Evolutionary conservation across 2,329 filamentous ascomycete species (phyloP), one percentile per base, ranked within the genome.

Genomic region (Diaporthe citri): DNA sequence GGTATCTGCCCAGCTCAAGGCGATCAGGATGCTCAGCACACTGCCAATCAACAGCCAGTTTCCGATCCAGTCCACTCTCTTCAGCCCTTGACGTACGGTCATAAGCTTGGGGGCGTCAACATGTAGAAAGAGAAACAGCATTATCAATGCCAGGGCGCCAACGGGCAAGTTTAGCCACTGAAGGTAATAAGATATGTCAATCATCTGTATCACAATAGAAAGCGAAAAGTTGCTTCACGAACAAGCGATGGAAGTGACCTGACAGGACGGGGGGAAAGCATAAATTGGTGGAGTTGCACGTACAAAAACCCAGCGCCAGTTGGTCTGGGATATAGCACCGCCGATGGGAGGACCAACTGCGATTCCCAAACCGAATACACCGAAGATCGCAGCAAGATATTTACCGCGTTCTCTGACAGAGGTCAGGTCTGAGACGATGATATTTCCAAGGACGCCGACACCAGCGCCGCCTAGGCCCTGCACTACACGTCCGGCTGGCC

Each of bases 1-100:
- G 0, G 84, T 79, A 0, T 86, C 86, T n/a, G 82, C 85, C 71
- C 81, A 85, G 25, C 82, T 84, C 5, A 88, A 80, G 1, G 85
- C 81, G 20, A 85, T 80, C 4, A 88, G 82, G 3, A 87, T 77
- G 64, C 76, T 80, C 74, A 71, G 79, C 55, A 74, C 82, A 76
- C 62, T 80, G 25, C 82, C 78, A 1, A 82, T 79, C 3, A 80
- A 80, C 12, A 84, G 71, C 1, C 77, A 75, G 17, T 80, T 81
- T 1, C 85, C 85, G 2, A 85, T 71, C 6, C 78, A 79, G 76
- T 82, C 82, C 1, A 83, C 76, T 10, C 78, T 72, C 28, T 78
- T 76, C 9, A 83, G 76, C 17, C 80, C 80, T 31, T 78, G 52
- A 41, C 57, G 25, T 8, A 79, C 75, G 0, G 79, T 78, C 34